Percentiles rank a stretch among this genome's conserved stretches.
Conservation (phyloP, 257 asterid species). For the Solanum etuberosum region DNA sequence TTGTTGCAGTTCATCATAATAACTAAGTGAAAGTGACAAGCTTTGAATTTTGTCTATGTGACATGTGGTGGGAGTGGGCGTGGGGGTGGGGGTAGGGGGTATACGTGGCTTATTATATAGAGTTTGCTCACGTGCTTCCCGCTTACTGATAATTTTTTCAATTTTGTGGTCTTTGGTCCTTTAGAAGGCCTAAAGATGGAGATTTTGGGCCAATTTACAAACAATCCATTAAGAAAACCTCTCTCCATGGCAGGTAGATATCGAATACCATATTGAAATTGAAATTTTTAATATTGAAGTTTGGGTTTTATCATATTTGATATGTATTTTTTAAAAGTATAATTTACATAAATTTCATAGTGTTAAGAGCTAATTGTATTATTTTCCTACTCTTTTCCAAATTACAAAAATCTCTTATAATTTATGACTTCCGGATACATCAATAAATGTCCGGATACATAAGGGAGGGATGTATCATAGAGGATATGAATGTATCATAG, state of each 20-base stretch:
- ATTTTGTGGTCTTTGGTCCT: slow-evolving; percentile 6
- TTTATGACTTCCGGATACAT: no score
- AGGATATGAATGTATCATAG: no score
- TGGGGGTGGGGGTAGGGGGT: neutral
- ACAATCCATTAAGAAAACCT: neutral
- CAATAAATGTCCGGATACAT: no score
- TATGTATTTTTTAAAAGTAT: no score
- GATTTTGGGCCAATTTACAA: neutral
- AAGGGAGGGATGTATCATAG: no score
- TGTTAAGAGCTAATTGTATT: no score
- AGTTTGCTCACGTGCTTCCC: slow-evolving; percentile 17
- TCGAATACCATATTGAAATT: no score
- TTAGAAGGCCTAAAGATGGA: neutral
- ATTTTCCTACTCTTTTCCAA: no score
- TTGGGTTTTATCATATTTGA: neutral
- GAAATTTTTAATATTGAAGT: accelerated
- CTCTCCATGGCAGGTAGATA: no score
- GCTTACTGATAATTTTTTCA: neutral
- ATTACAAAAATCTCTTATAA: no score
- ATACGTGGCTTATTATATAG: neutral
- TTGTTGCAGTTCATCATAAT: neutral
- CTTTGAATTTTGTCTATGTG: slow-evolving; percentile 1
- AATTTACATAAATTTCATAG: no score
- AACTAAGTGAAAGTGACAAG: slow-evolving; percentile 2
- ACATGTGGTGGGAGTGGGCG: neutral